Base-by-base conservation (phyloP, 1,284 basidiomycete genomes). In the Afroboletus lepidellus region DNA sequence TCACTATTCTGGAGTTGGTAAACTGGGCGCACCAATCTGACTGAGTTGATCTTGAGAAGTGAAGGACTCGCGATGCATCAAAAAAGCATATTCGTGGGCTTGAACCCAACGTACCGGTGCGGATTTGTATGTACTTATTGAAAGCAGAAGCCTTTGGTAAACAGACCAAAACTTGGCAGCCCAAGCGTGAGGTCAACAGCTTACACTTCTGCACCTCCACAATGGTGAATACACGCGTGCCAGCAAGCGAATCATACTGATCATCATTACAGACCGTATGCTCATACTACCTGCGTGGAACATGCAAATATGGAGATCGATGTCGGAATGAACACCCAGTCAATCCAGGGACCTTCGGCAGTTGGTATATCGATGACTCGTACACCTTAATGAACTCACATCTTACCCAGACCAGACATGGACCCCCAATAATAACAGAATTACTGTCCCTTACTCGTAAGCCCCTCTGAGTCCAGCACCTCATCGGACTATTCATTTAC, bases 271-370 rank as follows among this genome's bases (percentile, higher is more conserved):
- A 71, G 66, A 1, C 55, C 4, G 72, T 81, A 3, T 92, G 90
- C 61, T 72, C 76, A 52, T 90, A 74, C 66, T 90, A 78, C 62
- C 66, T 87, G 45, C 80, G 81, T 23, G 89, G 88, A 2, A 63
- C 73, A 47, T 91, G 89, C 72, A 79, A 74, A 60, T 92, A 85
- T 60, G 90, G 90, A 3, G 69, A 75, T 48, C 71, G 66, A 41
- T 92, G 89, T 66, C 78, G 80, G 58, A 83, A 87, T 60, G 85
- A 89, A 55, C 88, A 90, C 62, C 79, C 82, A 16, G 66, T 60
- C 37, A 63, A 72, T 34, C 64, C 57, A 63, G 68, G 53, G 27
- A 62, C 59, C 13, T 77, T 76, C 61, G 67, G 72, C 45, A 71
- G 71, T 75, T 45, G 46, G 72, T 68, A 57, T 51, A 55, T 36